Conservation (phyloP, 352 stramenopile species). For the Pythium rhizo-oryzae region DNA sequence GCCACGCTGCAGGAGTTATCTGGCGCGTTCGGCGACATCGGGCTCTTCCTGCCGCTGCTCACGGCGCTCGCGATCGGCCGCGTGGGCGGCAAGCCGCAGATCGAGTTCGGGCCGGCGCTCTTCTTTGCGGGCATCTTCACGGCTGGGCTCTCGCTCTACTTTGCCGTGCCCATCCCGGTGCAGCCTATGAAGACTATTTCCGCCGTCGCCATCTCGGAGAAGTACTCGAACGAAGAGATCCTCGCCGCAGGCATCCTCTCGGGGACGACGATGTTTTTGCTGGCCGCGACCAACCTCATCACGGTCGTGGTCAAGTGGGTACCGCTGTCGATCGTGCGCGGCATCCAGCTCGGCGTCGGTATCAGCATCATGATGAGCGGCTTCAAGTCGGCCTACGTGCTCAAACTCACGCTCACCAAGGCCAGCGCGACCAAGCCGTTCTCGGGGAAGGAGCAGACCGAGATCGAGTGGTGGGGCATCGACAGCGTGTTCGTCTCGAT, state of each 20-base stretch:
- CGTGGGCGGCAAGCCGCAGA: slow-evolving; percentile 64
- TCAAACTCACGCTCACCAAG: slow-evolving; percentile 35
- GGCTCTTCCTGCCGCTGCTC: slow-evolving; percentile 93
- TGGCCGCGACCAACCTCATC: slow-evolving; percentile 90
- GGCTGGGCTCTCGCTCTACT: slow-evolving; percentile 78
- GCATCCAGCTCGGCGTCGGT: slow-evolving; percentile 92
- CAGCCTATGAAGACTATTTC: slow-evolving; percentile 96
- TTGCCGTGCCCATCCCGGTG: slow-evolving; percentile 93
- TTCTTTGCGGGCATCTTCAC: slow-evolving; percentile 93
- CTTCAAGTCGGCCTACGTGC: slow-evolving; percentile 71
- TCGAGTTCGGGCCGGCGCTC: slow-evolving; percentile 90
- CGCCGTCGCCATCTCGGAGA: slow-evolving; percentile 88
- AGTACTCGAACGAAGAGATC: slow-evolving; percentile 75
- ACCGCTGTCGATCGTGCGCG: slow-evolving; percentile 88
- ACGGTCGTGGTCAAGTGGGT: slow-evolving; percentile 89
- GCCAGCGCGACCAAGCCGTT: slow-evolving; percentile 30
- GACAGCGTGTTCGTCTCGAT: slow-evolving; percentile 72
- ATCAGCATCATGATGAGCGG: slow-evolving; percentile 86
- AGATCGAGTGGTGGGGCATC: slow-evolving; percentile 59
- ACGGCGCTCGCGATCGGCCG: slow-evolving; percentile 88
- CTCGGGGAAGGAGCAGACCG: slow-evolving; percentile 30
- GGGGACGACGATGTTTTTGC: slow-evolving; percentile 65
- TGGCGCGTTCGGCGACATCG: slow-evolving; percentile 93
- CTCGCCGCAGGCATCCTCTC: slow-evolving; percentile 88
- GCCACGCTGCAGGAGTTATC: slow-evolving; percentile 82